Percentiles rank a stretch among this genome's conserved stretches.
phyloP scores from a whole-genome alignment of 768 basidiomycete species.

The Mycena belliarum region DNA sequence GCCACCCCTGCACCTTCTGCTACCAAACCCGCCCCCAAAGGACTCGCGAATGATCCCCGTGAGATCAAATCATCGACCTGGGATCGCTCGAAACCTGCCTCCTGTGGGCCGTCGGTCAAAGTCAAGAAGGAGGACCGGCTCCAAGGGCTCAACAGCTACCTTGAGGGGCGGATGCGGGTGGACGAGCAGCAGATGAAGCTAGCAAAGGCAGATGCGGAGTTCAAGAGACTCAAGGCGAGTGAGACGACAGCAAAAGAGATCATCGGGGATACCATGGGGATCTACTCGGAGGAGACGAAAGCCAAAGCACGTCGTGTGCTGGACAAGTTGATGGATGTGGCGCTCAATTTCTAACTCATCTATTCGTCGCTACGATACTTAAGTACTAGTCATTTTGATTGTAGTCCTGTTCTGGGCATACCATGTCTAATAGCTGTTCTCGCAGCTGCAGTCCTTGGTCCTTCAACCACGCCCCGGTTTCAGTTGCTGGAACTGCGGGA shows the following conservation, averaged over 20 bases:
- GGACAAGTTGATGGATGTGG: neutral
- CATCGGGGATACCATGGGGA: neutral
- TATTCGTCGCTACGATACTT: neutral
- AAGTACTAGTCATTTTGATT: neutral
- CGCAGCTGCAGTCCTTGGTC: neutral
- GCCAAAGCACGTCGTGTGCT: neutral
- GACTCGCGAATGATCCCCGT: neutral
- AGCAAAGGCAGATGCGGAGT: neutral
- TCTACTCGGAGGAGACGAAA: neutral
- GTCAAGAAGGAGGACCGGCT: constrained; percentile 5
- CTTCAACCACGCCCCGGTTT: constrained; percentile 1
- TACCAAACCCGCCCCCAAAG: neutral
- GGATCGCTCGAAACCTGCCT: constrained; percentile 1
- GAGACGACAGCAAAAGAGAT: neutral
- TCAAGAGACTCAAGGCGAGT: neutral
- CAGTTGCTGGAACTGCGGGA: neutral
- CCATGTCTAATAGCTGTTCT: neutral
- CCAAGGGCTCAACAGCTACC: neutral
- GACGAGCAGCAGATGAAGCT: neutral
- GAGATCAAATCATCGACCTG: constrained; percentile 2
- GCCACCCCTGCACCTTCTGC: neutral
- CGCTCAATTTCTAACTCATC: neutral
- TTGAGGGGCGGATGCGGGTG: neutral
- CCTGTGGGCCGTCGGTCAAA: neutral
- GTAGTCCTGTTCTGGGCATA: neutral